Percentiles rank a stretch among this genome's conserved stretches.
phyloP scores from a whole-genome alignment of 164 flowering plant species.

The Taxillus chinensis region DNA sequence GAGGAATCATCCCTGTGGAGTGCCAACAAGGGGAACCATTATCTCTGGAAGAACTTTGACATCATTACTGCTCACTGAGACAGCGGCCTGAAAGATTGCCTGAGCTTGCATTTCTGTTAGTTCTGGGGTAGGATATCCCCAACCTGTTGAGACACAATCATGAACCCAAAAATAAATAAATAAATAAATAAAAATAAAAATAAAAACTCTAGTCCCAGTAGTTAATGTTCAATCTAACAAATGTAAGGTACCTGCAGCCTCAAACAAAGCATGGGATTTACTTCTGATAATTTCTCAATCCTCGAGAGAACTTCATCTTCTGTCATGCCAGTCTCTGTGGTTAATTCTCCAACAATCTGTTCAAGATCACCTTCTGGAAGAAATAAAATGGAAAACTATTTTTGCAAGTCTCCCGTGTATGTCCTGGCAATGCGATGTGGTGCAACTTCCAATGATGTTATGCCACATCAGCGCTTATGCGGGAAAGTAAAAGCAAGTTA shows the following conservation, averaged over 20 bases:
- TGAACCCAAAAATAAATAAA: neutral
- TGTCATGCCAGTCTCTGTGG: conserved; percentile 70
- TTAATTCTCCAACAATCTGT: conserved; percentile 63
- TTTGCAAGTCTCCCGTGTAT: too few species aligned
- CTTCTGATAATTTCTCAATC: conserved; percentile 91
- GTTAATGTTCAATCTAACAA: too few species aligned
- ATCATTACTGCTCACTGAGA: conserved; percentile 65
- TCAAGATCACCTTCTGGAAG: conserved; percentile 94
- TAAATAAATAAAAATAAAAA: neutral
- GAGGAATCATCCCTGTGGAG: conserved; percentile 66
- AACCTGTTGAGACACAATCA: conserved; percentile 39
- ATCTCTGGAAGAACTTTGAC: conserved; percentile 80
- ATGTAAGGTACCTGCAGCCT: conserved; percentile 78
- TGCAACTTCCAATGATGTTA: too few species aligned
- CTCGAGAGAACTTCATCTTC: conserved; percentile 77
- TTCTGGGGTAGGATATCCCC: conserved; percentile 95
- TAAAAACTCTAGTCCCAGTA: too few species aligned
- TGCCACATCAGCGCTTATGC: too few species aligned
- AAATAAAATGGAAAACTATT: conserved; percentile 16
- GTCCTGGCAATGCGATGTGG: too few species aligned
- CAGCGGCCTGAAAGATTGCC: conserved; percentile 90
- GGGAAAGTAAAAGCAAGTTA: too few species aligned
- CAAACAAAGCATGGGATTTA: conserved; percentile 99
- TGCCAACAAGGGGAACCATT: conserved; percentile 98
- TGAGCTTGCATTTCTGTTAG: conserved; percentile 96